phyloP scores from a whole-genome alignment of 441 rosid genomes.

The Theobroma grandiflorum region DNA sequence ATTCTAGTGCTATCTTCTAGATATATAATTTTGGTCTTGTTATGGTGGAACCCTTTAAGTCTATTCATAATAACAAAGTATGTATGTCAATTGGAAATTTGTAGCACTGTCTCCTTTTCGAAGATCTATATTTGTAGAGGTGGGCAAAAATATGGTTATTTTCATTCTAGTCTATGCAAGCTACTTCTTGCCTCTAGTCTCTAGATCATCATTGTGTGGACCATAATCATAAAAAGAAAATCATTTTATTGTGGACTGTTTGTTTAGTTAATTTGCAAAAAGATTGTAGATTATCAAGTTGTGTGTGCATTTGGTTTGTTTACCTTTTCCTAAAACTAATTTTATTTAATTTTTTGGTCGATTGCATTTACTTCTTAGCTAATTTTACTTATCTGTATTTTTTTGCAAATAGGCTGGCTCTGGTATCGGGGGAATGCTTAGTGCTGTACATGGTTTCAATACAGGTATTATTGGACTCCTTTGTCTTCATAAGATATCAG shows the following conservation, averaged over 20 bases:
- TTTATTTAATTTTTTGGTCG: not conserved
- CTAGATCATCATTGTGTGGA: not conserved
- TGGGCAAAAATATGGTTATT: not conserved
- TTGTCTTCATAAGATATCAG: not conserved
- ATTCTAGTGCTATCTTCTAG: not conserved
- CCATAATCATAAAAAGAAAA: not conserved
- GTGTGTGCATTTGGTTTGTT: not conserved
- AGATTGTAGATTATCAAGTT: not conserved
- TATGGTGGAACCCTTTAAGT: not conserved
- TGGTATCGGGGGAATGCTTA: constrained; percentile 88
- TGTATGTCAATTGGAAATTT: constrained; percentile 8
- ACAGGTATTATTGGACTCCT: constrained; percentile 54
- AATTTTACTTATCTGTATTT: constrained; percentile 5
- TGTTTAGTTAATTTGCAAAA: not conserved
- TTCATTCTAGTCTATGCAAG: not conserved
- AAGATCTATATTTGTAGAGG: not conserved
- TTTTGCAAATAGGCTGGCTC: constrained; percentile 70
- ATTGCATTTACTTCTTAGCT: not conserved
- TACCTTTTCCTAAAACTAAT: too few species aligned
- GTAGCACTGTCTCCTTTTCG: not conserved
- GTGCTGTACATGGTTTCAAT: constrained; percentile 86
- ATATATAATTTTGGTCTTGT: not conserved
- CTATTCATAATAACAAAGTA: not conserved
- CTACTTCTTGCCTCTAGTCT: constrained; percentile 13
- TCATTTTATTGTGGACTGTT: not conserved